Percentiles rank a stretch among this genome's conserved stretches.
Conservation (phyloP, 495 filamentous ascomycete genomes). For the Trichoderma virens region DNA sequence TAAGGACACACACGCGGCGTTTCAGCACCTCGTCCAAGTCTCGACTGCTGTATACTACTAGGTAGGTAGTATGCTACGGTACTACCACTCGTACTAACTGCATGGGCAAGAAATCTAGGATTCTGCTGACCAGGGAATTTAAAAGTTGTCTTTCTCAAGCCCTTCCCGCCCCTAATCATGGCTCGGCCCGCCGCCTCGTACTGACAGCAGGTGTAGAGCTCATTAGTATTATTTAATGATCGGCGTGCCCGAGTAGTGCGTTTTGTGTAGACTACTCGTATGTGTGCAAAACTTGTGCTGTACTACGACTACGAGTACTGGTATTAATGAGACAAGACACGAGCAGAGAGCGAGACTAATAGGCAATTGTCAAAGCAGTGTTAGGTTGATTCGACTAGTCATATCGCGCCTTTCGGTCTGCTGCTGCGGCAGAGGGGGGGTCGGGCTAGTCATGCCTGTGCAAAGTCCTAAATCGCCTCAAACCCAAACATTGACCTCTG, state of each 20-base stretch:
- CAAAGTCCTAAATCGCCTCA: too few species aligned
- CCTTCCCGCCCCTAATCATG: conserved; percentile 3
- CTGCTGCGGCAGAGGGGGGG: neutral
- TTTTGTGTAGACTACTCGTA: too few species aligned
- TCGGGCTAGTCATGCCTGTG: neutral
- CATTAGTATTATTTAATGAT: neutral
- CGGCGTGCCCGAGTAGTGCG: too few species aligned
- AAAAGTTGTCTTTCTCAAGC: neutral
- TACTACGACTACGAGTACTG: too few species aligned
- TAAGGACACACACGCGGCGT: neutral
- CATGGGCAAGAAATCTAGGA: neutral
- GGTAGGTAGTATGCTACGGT: neutral
- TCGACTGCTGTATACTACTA: too few species aligned
- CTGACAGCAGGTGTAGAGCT: neutral
- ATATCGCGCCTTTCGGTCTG: neutral
- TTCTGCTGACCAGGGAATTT: neutral
- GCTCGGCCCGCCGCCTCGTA: neutral
- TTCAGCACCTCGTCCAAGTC: neutral
- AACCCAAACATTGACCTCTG: too few species aligned
- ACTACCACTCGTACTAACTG: neutral
- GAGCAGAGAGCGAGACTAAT: neutral
- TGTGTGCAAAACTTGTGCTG: too few species aligned
- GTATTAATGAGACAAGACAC: neutral
- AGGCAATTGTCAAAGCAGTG: neutral
- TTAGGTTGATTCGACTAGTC: neutral